phyloP scores from a whole-genome alignment of 495 filamentous ascomycete species.

The Neurospora terricola region DNA sequence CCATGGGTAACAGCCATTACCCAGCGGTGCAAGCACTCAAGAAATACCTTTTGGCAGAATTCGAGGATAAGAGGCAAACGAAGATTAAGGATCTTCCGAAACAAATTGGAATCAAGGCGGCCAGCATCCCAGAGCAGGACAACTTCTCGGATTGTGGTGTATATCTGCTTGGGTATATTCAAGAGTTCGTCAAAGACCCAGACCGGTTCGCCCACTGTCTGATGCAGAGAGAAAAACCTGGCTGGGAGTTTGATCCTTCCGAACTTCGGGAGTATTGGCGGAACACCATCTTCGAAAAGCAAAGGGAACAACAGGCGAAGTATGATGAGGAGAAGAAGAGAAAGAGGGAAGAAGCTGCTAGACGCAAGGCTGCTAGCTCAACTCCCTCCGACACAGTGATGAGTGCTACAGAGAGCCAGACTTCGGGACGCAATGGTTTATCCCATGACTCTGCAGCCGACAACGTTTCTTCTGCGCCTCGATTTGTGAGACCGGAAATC shows the following conservation, averaged over 20 bases:
- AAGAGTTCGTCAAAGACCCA: conserved; percentile 66
- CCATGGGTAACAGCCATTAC: conserved; percentile 53
- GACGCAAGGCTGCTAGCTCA: neutral
- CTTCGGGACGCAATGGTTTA: neutral
- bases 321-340: conserved; percentile 14
- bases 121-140: conserved; percentile 62
- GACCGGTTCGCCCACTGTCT: conserved; percentile 43
- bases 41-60: conserved; percentile 68
- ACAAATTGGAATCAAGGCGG: conserved; percentile 57
- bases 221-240: conserved; percentile 18
- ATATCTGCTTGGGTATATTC: conserved; percentile 72
- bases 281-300: conserved; percentile 26
- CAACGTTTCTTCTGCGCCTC: neutral
- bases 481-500: neutral
- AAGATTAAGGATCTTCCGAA: conserved; percentile 42
- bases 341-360: conserved; percentile 9
- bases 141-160: conserved; percentile 88
- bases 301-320: conserved; percentile 21
- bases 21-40: conserved; percentile 55
- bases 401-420: neutral
- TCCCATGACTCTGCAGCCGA: neutral
- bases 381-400: neutral
- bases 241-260: conserved; percentile 28
- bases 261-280: conserved; percentile 26
- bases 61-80: conserved; percentile 50